Evolutionary conservation across 352 stramenopile genomes (phyloP).

Genomic region (Phytophthora crassamura): DNA sequence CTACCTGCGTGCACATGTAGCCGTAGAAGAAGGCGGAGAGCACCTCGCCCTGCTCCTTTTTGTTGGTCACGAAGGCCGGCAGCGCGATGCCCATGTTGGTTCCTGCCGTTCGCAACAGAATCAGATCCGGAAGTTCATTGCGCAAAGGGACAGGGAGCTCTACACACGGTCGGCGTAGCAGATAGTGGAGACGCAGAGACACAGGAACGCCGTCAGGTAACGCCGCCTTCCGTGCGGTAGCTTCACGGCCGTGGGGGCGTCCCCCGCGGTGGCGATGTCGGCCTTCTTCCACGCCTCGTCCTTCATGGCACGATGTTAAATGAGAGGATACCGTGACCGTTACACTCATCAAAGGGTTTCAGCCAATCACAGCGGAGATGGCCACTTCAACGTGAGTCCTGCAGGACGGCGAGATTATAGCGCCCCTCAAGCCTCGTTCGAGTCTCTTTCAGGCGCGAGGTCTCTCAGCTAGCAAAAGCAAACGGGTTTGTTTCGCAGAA

Average conservation of each 20-base stretch:
- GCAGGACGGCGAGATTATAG: background rate
- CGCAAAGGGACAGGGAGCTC: background rate
- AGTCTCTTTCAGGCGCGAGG: too few relatives aligned
- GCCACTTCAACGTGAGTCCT: slow-evolving; percentile 22
- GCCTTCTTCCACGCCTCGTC: slow-evolving; percentile 26
- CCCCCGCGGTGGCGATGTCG: slow-evolving; percentile 4
- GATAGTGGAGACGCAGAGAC: slow-evolving; percentile 79
- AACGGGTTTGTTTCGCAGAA: too few relatives aligned
- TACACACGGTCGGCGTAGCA: slow-evolving; percentile 86
- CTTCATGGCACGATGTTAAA: slow-evolving; percentile 31
- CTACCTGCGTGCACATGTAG: slow-evolving; percentile 87
- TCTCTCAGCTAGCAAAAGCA: too few relatives aligned
- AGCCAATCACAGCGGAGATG: slow-evolving; percentile 23
- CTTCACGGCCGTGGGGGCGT: slow-evolving; percentile 8
- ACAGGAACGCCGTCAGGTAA: slow-evolving; percentile 79
- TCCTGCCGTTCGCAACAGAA: slow-evolving; percentile 41
- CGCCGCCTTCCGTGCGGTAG: slow-evolving; percentile 49
- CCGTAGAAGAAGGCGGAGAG: slow-evolving; percentile 90
- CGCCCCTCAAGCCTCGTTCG: too few relatives aligned
- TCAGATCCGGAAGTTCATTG: slow-evolving; percentile 14
- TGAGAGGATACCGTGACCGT: slow-evolving; percentile 7
- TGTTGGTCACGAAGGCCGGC: slow-evolving; percentile 74
- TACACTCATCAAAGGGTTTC: slow-evolving; percentile 39
- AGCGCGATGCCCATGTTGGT: slow-evolving; percentile 91
- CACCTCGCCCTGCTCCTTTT: slow-evolving; percentile 81